A percentile compares a stretch with the other conserved stretches of the same genome.
phyloP scores from a whole-genome alignment of 768 basidiomycete species.

The Naganishia kalamii region DNA sequence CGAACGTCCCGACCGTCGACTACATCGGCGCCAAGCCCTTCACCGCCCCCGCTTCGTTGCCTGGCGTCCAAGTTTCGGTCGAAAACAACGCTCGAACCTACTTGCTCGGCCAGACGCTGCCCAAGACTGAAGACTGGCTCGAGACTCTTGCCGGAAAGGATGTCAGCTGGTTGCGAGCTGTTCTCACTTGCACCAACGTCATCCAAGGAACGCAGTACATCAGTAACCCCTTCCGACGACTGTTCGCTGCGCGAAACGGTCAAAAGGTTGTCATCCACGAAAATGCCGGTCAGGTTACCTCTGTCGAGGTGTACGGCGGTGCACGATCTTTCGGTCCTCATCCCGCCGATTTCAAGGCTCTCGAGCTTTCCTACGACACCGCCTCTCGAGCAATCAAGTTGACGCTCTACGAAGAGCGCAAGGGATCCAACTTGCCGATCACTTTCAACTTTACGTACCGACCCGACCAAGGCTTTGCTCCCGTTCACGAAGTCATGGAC shows the following conservation, averaged over 20 bases:
- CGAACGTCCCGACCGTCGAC: slow-evolving; percentile 70
- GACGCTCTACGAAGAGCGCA: slow-evolving; percentile 76
- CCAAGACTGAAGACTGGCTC: slow-evolving; percentile 68
- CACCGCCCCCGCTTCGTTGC: slow-evolving; percentile 47
- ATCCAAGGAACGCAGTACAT: slow-evolving; percentile 80
- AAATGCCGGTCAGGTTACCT: slow-evolving; percentile 51
- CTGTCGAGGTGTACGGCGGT: slow-evolving; percentile 65
- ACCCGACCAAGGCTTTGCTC: slow-evolving; percentile 78
- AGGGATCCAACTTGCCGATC: slow-evolving; percentile 68
- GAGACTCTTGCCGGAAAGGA: slow-evolving; percentile 73
- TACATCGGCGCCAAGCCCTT: slow-evolving; percentile 63
- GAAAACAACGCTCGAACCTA: slow-evolving; percentile 51
- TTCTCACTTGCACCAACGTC: slow-evolving; percentile 71
- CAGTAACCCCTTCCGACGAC: slow-evolving; percentile 78
- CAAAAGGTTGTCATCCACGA: slow-evolving; percentile 68
- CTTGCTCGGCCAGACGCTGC: slow-evolving; percentile 52
- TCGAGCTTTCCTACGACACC: slow-evolving; percentile 62
- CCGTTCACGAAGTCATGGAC: slow-evolving; percentile 81
- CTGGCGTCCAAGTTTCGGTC: slow-evolving; percentile 52
- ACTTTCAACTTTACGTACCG: slow-evolving; percentile 75
- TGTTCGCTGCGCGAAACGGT: slow-evolving; percentile 71
- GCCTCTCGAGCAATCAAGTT: slow-evolving; percentile 59
- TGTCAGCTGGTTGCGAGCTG: slow-evolving; percentile 77
- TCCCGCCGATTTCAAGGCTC: slow-evolving; percentile 69
- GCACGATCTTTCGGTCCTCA: slow-evolving; percentile 74